phyloP scores from a whole-genome alignment of 1,284 basidiomycete genomes.

The Anthracocystis walkeri region DNA sequence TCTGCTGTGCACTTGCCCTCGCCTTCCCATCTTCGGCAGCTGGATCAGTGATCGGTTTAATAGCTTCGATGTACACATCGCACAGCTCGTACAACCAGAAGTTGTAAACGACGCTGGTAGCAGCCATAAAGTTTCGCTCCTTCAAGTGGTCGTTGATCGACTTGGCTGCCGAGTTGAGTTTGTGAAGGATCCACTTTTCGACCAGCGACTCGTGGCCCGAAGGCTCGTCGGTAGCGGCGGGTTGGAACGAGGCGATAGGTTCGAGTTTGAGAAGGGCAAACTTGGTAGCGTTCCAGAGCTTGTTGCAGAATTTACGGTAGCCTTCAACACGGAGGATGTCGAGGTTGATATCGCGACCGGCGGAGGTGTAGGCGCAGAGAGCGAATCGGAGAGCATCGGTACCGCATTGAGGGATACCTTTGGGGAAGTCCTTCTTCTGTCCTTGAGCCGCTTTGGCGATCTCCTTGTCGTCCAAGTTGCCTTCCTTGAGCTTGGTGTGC shows the following conservation, averaged over 20 bases:
- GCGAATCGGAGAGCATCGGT: constrained; percentile 96
- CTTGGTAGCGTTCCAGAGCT: constrained; percentile 99
- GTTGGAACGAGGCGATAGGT: constrained; percentile 61
- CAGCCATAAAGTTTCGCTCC: constrained; percentile 91
- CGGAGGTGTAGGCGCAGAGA: constrained; percentile 88
- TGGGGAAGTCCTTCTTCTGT: constrained; percentile 99
- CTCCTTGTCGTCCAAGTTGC: constrained; percentile 95
- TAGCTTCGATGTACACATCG: constrained; percentile 94
- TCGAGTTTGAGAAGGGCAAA: constrained; percentile 76
- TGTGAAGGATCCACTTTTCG: constrained; percentile 95
- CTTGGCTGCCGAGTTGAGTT: constrained; percentile 83
- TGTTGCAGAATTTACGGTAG: constrained; percentile 98
- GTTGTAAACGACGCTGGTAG: constrained; percentile 85
- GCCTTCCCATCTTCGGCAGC: constrained; percentile 78
- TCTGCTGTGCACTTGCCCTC: constrained; percentile 89
- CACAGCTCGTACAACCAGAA: constrained; percentile 99
- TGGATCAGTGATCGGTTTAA: constrained; percentile 83
- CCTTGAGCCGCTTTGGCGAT: constrained; percentile 89
- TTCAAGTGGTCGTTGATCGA: constrained; percentile 82
- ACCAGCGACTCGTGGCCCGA: constrained; percentile 90
- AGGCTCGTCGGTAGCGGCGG: constrained; percentile 73
- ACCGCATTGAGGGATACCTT: constrained; percentile 98
- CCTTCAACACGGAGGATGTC: constrained; percentile 98
- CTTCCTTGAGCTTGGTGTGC: constrained; percentile 86
- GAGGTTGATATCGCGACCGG: constrained; percentile 74